Evolutionary conservation across 2,329 filamentous ascomycete genomes (phyloP).

Genomic region (Hymenoscyphus infarciens): DNA sequence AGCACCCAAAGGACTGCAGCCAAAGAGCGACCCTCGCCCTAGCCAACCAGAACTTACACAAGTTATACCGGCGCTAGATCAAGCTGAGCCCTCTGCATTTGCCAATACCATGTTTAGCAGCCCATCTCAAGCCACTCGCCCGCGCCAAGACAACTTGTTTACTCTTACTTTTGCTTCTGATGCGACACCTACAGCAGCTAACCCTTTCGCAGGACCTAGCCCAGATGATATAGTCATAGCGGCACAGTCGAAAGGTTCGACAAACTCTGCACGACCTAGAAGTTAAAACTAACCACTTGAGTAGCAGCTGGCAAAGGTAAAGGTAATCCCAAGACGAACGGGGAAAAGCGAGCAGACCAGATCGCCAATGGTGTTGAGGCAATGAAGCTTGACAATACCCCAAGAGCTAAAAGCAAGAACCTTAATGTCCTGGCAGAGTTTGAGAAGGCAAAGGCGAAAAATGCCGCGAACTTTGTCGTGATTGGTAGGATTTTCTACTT

Average conservation of each 20-base stretch:
- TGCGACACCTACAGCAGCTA: conserved; percentile 41
- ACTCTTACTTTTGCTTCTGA: conserved; percentile 40
- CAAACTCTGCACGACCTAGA: conserved; percentile 30
- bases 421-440: conserved; percentile 81
- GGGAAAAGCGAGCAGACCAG: conserved; percentile 40
- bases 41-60: conserved; percentile 12
- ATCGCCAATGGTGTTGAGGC: conserved; percentile 46
- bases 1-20: conserved; percentile 18
- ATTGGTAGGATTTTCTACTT: conserved; percentile 56
- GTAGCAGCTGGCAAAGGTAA: conserved; percentile 42
- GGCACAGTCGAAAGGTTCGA: conserved; percentile 86
- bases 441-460: conserved; percentile 70
- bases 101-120: conserved; percentile 43
- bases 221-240: conserved; percentile 85
- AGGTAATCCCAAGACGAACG: conserved; percentile 38
- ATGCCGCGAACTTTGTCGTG: conserved; percentile 84
- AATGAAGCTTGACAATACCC: conserved; percentile 49
- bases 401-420: conserved; percentile 68
- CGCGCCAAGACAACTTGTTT: conserved; percentile 29
- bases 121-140: conserved; percentile 16
- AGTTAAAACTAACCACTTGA: conserved; percentile 38
- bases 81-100: conserved; percentile 39
- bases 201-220: conserved; percentile 79
- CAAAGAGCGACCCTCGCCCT: conserved; percentile 13
- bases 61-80: conserved; percentile 23